phyloP scores from a whole-genome alignment of 306 rosid species.

The Mucuna pruriens region DNA sequence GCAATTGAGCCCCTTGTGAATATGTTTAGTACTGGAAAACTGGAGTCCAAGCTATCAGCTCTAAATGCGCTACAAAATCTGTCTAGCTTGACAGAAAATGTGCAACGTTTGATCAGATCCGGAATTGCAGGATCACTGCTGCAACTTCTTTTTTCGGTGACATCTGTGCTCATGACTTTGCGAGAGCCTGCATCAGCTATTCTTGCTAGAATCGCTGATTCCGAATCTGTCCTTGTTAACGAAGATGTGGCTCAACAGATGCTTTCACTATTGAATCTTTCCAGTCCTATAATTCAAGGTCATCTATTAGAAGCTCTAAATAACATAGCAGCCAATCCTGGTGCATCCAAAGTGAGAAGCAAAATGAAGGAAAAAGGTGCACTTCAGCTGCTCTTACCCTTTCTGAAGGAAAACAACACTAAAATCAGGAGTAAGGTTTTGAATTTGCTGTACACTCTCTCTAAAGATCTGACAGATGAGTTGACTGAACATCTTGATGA shows the following conservation, averaged over 20 bases:
- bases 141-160: conserved; percentile 92
- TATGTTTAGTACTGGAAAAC: conserved; percentile 78
- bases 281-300: conserved; percentile 76
- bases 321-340: conserved; percentile 70
- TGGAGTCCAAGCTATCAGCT: conserved; percentile 87
- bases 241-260: conserved; percentile 77
- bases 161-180: conserved; percentile 90
- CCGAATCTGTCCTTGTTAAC: conserved; percentile 69
- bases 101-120: conserved; percentile 62
- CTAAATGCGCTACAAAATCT: conserved; percentile 84
- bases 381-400: conserved; percentile 76
- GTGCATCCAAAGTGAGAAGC: conserved; percentile 64
- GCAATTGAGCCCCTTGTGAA: conserved; percentile 76
- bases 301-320: conserved; percentile 83
- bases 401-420: conserved; percentile 62
- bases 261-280: conserved; percentile 86
- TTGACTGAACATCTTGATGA: conserved; percentile 74
- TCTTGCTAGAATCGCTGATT: conserved; percentile 82
- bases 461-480: conserved; percentile 72
- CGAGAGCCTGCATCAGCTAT: conserved; percentile 90
- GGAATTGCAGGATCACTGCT: conserved; percentile 71
- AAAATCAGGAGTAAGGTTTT: conserved; percentile 61
- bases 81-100: conserved; percentile 65
- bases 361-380: conserved; percentile 85
- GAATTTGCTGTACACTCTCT: conserved; percentile 67